Evolutionary conservation across 2,329 filamentous ascomycete genomes (phyloP).

Genomic region (Calonectria fujianensis): DNA sequence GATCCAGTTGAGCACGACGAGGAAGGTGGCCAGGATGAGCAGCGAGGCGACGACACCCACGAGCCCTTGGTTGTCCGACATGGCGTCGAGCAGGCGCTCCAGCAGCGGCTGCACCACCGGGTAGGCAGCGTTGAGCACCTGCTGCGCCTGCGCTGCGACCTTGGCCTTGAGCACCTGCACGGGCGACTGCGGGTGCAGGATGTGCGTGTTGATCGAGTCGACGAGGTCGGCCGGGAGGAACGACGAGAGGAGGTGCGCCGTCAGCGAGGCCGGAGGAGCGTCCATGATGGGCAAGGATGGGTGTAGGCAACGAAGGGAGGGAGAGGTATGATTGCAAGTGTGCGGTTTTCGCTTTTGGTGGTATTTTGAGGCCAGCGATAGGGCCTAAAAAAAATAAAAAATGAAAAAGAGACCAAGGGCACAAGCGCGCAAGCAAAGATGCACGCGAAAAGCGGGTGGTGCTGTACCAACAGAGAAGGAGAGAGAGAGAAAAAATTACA

Average conservation of each 20-base stretch:
- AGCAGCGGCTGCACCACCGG: conserved; percentile 67
- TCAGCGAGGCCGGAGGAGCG: conserved; percentile 51
- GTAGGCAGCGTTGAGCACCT: conserved; percentile 57
- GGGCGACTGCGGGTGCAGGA: conserved; percentile 68
- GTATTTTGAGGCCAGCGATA: conserved; percentile 9
- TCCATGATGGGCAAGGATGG: conserved; percentile 53
- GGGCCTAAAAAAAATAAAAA: background rate
- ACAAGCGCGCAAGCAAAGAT: background rate
- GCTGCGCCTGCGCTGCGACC: conserved; percentile 55
- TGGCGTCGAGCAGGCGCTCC: conserved; percentile 61
- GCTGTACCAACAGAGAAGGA: background rate
- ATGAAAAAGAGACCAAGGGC: background rate
- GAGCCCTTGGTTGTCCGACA: conserved; percentile 60
- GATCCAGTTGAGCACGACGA: conserved; percentile 83
- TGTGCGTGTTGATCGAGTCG: conserved; percentile 67
- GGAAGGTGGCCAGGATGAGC: conserved; percentile 67
- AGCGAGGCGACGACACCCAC: conserved; percentile 59
- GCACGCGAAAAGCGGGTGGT: background rate
- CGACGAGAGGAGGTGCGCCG: conserved; percentile 60
- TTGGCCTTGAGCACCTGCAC: conserved; percentile 64
- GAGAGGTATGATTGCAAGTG: background rate
- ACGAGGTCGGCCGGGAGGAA: conserved; percentile 68
- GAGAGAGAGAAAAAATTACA: background rate
- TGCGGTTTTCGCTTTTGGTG: background rate
- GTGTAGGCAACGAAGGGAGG: background rate